Conservation (phyloP, 1,139 yeast species). For the Entelexis sorbosivorans region DNA sequence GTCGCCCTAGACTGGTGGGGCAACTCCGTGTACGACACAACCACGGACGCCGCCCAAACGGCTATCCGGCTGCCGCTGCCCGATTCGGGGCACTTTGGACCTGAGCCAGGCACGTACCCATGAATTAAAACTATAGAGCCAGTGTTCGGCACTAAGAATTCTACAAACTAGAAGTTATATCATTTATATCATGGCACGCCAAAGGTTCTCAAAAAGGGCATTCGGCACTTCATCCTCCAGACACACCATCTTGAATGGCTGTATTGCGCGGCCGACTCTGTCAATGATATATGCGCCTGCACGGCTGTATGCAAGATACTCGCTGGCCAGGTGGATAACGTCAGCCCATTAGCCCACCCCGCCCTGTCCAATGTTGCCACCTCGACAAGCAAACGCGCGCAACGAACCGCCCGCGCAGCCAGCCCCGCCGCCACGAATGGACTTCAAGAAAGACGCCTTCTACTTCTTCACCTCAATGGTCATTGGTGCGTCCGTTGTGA, state of each 20-base stretch:
- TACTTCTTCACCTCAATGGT: conserved; percentile 17
- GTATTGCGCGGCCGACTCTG: too few relatives aligned
- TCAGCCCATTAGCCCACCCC: too few relatives aligned
- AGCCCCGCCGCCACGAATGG: background rate
- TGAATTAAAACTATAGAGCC: background rate
- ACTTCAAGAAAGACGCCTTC: conserved; percentile 7
- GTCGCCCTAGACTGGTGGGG: conserved; percentile 43
- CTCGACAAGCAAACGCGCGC: background rate
- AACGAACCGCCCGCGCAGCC: background rate
- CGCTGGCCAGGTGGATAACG: too few relatives aligned
- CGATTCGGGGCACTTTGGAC: conserved; percentile 39
- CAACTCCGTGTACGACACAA: conserved; percentile 32
- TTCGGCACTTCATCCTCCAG: too few relatives aligned
- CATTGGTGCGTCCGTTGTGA: conserved; percentile 18
- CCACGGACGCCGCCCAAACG: conserved; percentile 38
- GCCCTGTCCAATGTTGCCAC: conserved; percentile 1
- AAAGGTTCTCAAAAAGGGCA: too few relatives aligned
- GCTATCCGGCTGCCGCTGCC: conserved; percentile 11
- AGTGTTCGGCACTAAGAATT: too few relatives aligned
- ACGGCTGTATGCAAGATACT: too few relatives aligned
- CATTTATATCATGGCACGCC: too few relatives aligned
- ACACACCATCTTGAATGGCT: too few relatives aligned
- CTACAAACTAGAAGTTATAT: too few relatives aligned
- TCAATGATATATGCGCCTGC: too few relatives aligned
- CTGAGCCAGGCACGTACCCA: conserved; percentile 21